Evolutionary conservation across 805 yeast species (phyloP), one percentile per base, ranked within the genome.

Genomic region (Cyberlindnera suaveolens): DNA sequence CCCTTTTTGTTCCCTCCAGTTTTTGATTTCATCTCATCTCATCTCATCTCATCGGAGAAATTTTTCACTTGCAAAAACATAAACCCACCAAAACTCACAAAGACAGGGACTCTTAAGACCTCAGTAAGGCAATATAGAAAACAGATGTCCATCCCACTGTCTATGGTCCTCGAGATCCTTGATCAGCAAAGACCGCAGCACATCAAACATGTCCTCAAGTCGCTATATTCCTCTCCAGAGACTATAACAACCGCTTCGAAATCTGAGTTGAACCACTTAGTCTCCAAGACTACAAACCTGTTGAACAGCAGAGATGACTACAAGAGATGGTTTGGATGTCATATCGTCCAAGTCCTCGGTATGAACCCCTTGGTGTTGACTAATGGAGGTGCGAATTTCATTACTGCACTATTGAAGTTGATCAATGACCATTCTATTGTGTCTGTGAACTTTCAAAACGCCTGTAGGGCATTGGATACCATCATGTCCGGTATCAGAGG

Each of bases 401-500:
- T 65, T 9, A 57, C 56, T 10, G 61, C 62, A 15, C 38, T 71
- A 40, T 47, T 67, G 35, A 70, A 68, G 45, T 50, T 62, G 18
- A 54, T 70, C 8, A 60, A 66, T 39, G 56, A 56, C 31, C 11
- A 36, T 14, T 63, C 62, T n/a, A 60, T 62, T 20, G 51, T 57
- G 6, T 43, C 54, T 8, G 49, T 62, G 3, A 57, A 61, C 44
- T 58, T 66, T 50, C 56, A 57, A 33, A 58, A 67, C 36, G 48
- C 68, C 15, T 51, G 59, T 2, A 50, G 56, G 18, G 52, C 71
- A 3, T 31, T 62, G 47, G 50, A 59, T 18, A 50, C 54, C 11
- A 35, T 69, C 15, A 61, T 65, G 42, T 57, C 58, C 27, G 66
- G 72, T 38, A 79, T 82, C 44, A 77, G 85, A 57, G 91, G 88